Base-by-base conservation (phyloP, 805 yeast species). In the Starmera dryadoides region DNA sequence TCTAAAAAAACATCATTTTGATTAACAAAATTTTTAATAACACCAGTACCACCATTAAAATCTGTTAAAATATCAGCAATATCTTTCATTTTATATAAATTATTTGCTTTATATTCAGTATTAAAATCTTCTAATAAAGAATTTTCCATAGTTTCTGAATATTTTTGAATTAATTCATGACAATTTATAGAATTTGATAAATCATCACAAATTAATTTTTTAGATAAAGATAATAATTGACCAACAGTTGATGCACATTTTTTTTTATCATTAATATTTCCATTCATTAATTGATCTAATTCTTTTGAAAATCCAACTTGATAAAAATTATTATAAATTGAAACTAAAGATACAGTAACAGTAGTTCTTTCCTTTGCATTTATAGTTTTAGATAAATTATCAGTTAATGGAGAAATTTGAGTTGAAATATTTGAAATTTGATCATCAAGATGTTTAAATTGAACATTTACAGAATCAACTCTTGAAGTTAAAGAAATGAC, bases 41-140 rank as follows among this genome's bases (percentile, higher is more conserved):
- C 91, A 42, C 82, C 79, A 10, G 75, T 70, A 11, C 96, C 96
- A 16, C 87, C 91, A 54, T 91, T 89, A 64, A 80, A 91, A 44
- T 79, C 85, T 38, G 79, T 74, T 36, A 89, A 66, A 15, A 88
- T 75, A 37, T 76, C 77, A 0, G 96, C 86, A 20, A 80, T 73
- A 41, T 81, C 87, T 50, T 75, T 79, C 82, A 93, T 79, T 39
- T 75, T 75, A n/a, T 68, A 66, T 48, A 77, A 73, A 48, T 86
- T 81, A 43, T 78, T 79, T 20, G 73, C 75, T 41, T 77, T 75
- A 48, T 84, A 85, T n/a, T 87, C 86, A 19, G 72, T 67, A 49
- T 81, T 83, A 49, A 91, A 91, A 40, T 75, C 74, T 31, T 74
- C 75, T 37, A 91, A 63, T 39, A 89, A 63, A 23, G 75, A 73